Evolutionary conservation across 192 early-diverging fungal species (phyloP).

Genomic region (Podochytrium sp.): DNA sequence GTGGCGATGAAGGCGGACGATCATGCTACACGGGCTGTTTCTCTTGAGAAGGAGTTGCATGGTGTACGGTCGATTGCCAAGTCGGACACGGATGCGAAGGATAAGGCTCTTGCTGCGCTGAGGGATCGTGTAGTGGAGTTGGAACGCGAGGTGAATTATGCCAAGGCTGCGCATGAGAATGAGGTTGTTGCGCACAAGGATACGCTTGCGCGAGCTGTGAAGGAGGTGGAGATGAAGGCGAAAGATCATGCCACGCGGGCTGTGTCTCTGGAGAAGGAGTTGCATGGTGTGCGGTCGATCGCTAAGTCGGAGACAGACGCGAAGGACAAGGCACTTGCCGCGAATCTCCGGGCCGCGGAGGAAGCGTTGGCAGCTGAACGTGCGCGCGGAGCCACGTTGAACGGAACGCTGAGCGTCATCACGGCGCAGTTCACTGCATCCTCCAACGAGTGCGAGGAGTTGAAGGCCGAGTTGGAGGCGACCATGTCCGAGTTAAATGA

Average conservation of each 20-base stretch:
- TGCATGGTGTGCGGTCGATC: not conserved
- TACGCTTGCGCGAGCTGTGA: not conserved
- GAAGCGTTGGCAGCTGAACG: not conserved
- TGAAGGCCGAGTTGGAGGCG: not conserved
- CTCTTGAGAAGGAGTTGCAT: not conserved
- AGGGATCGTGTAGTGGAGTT: not conserved
- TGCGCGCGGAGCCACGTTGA: not conserved
- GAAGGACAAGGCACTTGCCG: not conserved
- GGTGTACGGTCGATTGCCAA: not conserved
- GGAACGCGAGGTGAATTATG: not conserved
- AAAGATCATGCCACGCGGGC: not conserved
- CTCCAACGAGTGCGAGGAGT: not conserved
- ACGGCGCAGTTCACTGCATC: not conserved
- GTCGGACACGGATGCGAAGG: not conserved
- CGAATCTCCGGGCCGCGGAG: not conserved
- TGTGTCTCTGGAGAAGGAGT: not conserved
- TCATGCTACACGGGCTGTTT: not conserved
- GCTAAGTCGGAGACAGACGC: not conserved
- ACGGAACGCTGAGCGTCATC: constrained; percentile 1
- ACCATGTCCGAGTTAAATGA: not conserved
- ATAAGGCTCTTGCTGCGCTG: not conserved
- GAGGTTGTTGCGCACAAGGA: not conserved
- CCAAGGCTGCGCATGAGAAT: not conserved
- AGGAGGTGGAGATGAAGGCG: not conserved
- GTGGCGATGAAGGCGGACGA: not conserved